Base-by-base conservation (phyloP, 2,329 filamentous ascomycete genomes). In the Colletotrichum endophyticum region DNA sequence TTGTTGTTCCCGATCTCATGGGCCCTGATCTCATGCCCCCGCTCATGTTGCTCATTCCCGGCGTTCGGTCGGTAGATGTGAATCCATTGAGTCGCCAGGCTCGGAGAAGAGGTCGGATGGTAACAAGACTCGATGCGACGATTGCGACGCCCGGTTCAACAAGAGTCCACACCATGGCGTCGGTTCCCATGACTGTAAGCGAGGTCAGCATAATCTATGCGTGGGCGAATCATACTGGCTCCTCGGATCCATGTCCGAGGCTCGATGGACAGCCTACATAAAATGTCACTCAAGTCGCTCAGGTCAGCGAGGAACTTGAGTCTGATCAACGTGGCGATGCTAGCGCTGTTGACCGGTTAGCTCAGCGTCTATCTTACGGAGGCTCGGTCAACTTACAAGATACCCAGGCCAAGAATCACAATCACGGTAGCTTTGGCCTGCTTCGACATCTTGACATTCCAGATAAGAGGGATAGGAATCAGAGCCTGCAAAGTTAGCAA, bases 141-240 rank as follows among this genome's bases (percentile, higher is more conserved):
- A 91, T 91, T 75, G 89, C 89, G 27, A 91, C 86, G 8, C 89
- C 89, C 3, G 89, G 89, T 79, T 91, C 90, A 70, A 91, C 84
- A n/a, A 91, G 82, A 12, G 89, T 91, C 90, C 90, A 91, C 8
- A 91, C 85, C 86, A 90, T 89, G 44, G 89, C 86, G 75, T 90
- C 84, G 6, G 89, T 91, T 27, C 86, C 88, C 69, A 85, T 84
- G 80, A 85, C 88, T 90, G 62, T 49, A 11, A 12, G 70, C 57
- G 34, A 36, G 22, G 25, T 34, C 61, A 61, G 76, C 30, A 32
- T 22, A n/a, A 5, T 15, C 16, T 11, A 61, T 15, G 15, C 7
- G 13, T 36, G 30, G 30, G 32, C 59, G 19, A 15, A 13, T 25
- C 22, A 13, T 53, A 25, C 11, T 53, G 44, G n/a, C 12, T 53